Percentiles rank a stretch among this genome's conserved stretches.
phyloP scores from a whole-genome alignment of 2,329 filamentous ascomycete genomes.

The Blastomyces silverae region DNA sequence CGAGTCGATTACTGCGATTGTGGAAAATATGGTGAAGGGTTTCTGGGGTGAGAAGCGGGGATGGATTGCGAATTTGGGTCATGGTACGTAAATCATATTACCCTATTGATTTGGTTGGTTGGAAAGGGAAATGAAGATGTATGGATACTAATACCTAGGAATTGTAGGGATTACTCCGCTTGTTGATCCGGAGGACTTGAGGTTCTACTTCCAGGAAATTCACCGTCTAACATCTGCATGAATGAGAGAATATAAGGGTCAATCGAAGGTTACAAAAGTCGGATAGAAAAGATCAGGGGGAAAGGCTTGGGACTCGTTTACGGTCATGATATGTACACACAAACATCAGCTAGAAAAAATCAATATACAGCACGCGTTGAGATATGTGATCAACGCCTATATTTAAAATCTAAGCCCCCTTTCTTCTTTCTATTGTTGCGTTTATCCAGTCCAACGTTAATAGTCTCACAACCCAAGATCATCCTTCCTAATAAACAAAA shows the following conservation, averaged over 20 bases:
- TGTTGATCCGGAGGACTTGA: conserved; percentile 87
- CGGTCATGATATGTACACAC: background rate
- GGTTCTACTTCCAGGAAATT: conserved; percentile 89
- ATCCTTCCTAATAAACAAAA: conserved; percentile 46
- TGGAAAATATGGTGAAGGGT: conserved; percentile 78
- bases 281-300: background rate
- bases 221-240: conserved; percentile 51
- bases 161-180: conserved; percentile 77
- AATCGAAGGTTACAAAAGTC: background rate
- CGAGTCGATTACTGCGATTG: conserved; percentile 71
- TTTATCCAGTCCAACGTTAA: background rate
- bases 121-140: conserved; percentile 16
- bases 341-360: background rate
- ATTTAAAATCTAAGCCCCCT: background rate
- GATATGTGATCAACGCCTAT: background rate
- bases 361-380: background rate
- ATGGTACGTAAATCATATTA: conserved; percentile 56
- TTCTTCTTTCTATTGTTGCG: background rate
- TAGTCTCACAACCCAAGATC: conserved; percentile 49
- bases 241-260: background rate
- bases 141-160: background rate
- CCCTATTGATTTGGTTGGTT: conserved; percentile 10
- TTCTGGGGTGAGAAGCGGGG: conserved; percentile 78
- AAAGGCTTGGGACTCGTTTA: background rate
- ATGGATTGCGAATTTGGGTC: conserved; percentile 95